A percentile compares a stretch with the other conserved stretches of the same genome.
These are phyloP conservation scores for Prunella vulgaris DNA, from an alignment of 257 asterid species.

Conservation along the genomic window DNA sequence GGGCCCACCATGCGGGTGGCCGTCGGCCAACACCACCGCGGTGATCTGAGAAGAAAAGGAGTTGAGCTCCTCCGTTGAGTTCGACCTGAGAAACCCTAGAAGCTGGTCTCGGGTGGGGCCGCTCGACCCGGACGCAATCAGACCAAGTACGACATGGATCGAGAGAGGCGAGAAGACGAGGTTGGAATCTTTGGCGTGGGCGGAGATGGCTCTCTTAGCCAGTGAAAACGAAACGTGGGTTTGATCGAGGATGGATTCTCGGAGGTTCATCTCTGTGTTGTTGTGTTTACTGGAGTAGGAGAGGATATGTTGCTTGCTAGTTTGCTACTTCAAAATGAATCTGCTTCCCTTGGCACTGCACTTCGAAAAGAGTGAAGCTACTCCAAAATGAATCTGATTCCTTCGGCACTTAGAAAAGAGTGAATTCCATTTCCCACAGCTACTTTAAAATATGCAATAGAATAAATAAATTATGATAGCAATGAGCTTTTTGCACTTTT, in stretches of 20 bases:
- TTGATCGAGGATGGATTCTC: slow-evolving; percentile 39
- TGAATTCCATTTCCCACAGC: too few relatives aligned
- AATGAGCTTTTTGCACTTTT: too few relatives aligned
- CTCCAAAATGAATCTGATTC: too few relatives aligned
- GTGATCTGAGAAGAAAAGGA: slow-evolving; percentile 40
- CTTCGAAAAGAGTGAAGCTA: too few relatives aligned
- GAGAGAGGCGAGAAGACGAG: slow-evolving; percentile 56
- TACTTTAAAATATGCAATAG: too few relatives aligned
- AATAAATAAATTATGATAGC: too few relatives aligned
- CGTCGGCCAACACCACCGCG: not conserved
- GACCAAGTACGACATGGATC: not conserved
- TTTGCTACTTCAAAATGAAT: too few relatives aligned
- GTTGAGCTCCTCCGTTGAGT: slow-evolving; percentile 23
- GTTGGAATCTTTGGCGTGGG: slow-evolving; percentile 32
- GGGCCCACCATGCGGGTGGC: slow-evolving; percentile 36
- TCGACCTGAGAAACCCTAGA: not conserved
- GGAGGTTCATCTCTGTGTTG: slow-evolving; percentile 36
- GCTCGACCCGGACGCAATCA: not conserved
- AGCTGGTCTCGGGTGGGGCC: not conserved
- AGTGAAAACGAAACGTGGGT: slow-evolving; percentile 39
- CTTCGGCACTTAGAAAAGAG: too few relatives aligned
- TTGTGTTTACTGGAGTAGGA: not conserved
- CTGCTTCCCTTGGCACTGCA: too few relatives aligned
- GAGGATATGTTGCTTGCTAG: too few relatives aligned
- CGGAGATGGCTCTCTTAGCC: slow-evolving; percentile 38